Evolutionary conservation across 208 protist genomes (phyloP).

Genomic region (Borovskyia barvae): DNA sequence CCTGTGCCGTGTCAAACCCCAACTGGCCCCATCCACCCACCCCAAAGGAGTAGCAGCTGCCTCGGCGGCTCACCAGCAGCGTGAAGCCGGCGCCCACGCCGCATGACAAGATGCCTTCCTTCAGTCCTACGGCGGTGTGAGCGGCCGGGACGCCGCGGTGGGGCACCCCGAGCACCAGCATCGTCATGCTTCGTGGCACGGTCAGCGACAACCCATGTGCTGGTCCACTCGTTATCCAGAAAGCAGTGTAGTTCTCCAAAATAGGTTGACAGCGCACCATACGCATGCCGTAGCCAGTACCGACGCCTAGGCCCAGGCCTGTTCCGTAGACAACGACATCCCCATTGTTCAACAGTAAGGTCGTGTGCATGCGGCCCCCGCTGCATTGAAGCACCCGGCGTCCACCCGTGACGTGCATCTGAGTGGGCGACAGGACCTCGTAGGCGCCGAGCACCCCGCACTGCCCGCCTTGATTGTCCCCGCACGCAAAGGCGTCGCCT

Average conservation of each 20-base stretch:
- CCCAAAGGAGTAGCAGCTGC: conserved; percentile 68
- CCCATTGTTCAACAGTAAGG: conserved; percentile 54
- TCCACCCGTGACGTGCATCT: conserved; percentile 37
- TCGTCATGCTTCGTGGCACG: conserved; percentile 54
- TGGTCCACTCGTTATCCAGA: conserved; percentile 47
- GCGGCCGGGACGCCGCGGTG: conserved; percentile 52
- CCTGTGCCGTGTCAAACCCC: conserved; percentile 43
- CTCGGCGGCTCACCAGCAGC: conserved; percentile 63
- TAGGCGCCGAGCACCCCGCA: conserved; percentile 66
- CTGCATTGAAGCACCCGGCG: conserved; percentile 51
- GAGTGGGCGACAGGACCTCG: conserved; percentile 32
- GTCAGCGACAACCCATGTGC: conserved; percentile 68
- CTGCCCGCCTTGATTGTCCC: conserved; percentile 79
- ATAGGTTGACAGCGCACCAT: conserved; percentile 58
- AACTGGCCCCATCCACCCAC: conserved; percentile 81
- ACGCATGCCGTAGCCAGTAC: conserved; percentile 62
- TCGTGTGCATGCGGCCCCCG: conserved; percentile 74
- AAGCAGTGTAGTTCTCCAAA: conserved; percentile 62
- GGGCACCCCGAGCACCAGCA: conserved; percentile 62
- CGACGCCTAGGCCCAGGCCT: conserved; percentile 62
- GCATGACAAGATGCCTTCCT: conserved; percentile 68
- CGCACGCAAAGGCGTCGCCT: conserved; percentile 63
- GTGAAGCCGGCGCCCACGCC: conserved; percentile 75
- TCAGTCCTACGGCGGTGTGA: conserved; percentile 38
- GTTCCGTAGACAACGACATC: conserved; percentile 74